phyloP scores from a whole-genome alignment of 768 basidiomycete genomes.

The Kwoniella sp. region DNA sequence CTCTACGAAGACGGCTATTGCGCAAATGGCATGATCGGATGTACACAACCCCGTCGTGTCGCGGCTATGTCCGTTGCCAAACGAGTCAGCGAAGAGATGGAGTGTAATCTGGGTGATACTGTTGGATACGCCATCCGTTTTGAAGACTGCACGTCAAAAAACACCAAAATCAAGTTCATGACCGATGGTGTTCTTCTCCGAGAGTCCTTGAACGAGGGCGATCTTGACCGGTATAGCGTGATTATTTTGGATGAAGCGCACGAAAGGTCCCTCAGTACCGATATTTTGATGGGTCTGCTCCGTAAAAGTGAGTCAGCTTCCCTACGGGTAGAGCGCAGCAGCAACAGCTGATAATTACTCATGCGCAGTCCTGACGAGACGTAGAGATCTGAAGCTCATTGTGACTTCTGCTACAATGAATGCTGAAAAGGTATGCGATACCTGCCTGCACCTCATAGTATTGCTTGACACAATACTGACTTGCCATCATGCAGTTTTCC shows the following conservation, averaged over 20 bases:
- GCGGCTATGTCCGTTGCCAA: slow-evolving; percentile 99
- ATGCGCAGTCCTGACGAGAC: slow-evolving; percentile 72
- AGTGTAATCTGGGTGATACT: slow-evolving; percentile 85
- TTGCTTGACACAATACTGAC: neutral
- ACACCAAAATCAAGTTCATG: slow-evolving; percentile 99
- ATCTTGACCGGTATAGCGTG: slow-evolving; percentile 91
- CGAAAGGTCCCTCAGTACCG: slow-evolving; percentile 94
- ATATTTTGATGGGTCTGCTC: slow-evolving; percentile 94
- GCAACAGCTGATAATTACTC: neutral
- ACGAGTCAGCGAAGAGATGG: slow-evolving; percentile 99
- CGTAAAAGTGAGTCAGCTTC: slow-evolving; percentile 71
- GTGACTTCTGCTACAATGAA: slow-evolving; percentile 99
- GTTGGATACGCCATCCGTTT: slow-evolving; percentile 99
- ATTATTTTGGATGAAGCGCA: slow-evolving; percentile 99
- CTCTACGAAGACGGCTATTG: slow-evolving; percentile 97
- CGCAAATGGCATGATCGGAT: slow-evolving; percentile 83
- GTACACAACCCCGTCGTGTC: slow-evolving; percentile 96
- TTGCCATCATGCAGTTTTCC: slow-evolving; percentile 66
- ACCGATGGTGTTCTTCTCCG: slow-evolving; percentile 98
- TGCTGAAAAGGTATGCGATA: slow-evolving; percentile 78
- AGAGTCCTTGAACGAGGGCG: slow-evolving; percentile 97
- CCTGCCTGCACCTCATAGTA: neutral
- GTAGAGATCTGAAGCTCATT: slow-evolving; percentile 91
- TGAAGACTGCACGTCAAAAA: slow-evolving; percentile 91
- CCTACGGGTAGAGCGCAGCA: neutral